Conservation (phyloP, 2,329 filamentous ascomycete genomes). For the Ophiostoma piceae region DNA sequence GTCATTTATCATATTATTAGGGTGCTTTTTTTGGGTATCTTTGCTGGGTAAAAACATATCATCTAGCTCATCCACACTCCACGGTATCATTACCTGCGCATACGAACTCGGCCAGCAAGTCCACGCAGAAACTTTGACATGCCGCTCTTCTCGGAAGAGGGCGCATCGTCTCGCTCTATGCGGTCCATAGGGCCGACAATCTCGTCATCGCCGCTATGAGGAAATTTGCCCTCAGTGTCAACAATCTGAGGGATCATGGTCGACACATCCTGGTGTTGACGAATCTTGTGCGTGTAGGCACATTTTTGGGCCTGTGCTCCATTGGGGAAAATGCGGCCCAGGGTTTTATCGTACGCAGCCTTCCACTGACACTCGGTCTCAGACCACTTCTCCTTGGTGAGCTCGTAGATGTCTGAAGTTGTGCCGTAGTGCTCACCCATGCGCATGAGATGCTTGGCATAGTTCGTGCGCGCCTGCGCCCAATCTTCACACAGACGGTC, state of each 20-base stretch:
- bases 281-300: slow-evolving; percentile 24
- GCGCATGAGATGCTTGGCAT: slow-evolving; percentile 80
- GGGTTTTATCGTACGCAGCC: slow-evolving; percentile 59
- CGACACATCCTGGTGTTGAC: slow-evolving; percentile 49
- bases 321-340: slow-evolving; percentile 41
- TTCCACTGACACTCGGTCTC: slow-evolving; percentile 73
- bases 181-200: slow-evolving; percentile 88
- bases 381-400: slow-evolving; percentile 86
- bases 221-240: slow-evolving; percentile 78
- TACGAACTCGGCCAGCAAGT: slow-evolving; percentile 36
- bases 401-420: slow-evolving; percentile 79
- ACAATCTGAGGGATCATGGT: slow-evolving; percentile 64
- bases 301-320: slow-evolving; percentile 22
- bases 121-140: slow-evolving; percentile 44
- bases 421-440: slow-evolving; percentile 86
- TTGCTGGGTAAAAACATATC: not conserved
- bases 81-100: slow-evolving; percentile 13
- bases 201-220: slow-evolving; percentile 79
- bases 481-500: slow-evolving; percentile 69
- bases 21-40: not conserved
- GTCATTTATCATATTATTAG: not conserved
- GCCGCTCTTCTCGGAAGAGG: slow-evolving; percentile 13
- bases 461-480: slow-evolving; percentile 78
- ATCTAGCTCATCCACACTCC: not conserved
- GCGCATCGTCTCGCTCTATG: slow-evolving; percentile 32